A percentile compares a stretch with the other conserved stretches of the same genome.
These are phyloP conservation scores for Sclerotinia borealis DNA, from an alignment of 2,329 filamentous ascomycete genomes.

Conservation along the genomic window DNA sequence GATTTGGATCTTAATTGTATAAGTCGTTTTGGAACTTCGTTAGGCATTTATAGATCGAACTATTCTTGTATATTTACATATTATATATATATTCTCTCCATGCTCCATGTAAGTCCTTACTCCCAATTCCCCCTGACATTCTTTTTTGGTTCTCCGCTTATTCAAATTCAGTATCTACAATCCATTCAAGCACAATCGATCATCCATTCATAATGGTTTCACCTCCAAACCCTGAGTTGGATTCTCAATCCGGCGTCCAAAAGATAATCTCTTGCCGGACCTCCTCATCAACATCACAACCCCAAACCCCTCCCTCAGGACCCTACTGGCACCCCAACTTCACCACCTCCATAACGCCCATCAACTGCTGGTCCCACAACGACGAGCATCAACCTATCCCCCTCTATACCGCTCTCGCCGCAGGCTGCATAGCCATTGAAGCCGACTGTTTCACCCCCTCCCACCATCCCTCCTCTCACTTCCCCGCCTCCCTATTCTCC, in stretches of 20 bases:
- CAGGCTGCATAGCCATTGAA: slow-evolving; percentile 52
- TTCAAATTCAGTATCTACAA: no score
- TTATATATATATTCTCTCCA: no score
- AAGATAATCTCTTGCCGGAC: background rate
- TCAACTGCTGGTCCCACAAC: slow-evolving; percentile 42
- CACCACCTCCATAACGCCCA: slow-evolving; percentile 5
- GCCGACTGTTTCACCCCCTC: slow-evolving; percentile 37
- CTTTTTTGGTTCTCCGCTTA: no score
- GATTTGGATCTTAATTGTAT: no score
- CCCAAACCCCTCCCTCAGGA: background rate
- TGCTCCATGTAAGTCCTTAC: no score
- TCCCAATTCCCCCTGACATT: no score
- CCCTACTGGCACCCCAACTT: slow-evolving; percentile 4
- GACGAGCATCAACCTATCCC: slow-evolving; percentile 48
- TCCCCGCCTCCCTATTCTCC: background rate
- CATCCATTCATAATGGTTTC: background rate
- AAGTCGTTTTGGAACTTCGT: no score
- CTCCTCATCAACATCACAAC: background rate
- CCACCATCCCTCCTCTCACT: background rate
- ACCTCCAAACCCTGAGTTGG: background rate
- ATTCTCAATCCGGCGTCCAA: background rate
- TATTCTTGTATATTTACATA: no score
- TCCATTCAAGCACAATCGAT: background rate
- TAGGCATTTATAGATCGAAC: no score
- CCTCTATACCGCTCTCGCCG: slow-evolving; percentile 46